Percentiles rank a stretch among this genome's conserved stretches.
phyloP scores from a whole-genome alignment of 2,329 filamentous ascomycete species.

The Diaporthe citri region DNA sequence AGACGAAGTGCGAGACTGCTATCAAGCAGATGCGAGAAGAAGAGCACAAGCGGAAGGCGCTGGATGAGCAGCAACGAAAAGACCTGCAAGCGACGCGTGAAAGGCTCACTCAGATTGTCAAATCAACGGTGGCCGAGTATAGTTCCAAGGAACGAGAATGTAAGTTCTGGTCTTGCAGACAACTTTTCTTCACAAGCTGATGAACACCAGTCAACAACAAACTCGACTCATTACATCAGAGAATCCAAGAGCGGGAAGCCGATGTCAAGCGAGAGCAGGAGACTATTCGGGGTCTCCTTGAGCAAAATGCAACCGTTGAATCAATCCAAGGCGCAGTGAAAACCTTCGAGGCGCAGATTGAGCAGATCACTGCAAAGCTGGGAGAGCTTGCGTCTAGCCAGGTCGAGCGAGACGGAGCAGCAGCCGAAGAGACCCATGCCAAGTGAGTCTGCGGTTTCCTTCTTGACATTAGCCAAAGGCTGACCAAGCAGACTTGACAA shows the following conservation, averaged over 20 bases:
- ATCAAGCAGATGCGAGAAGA: slow-evolving; percentile 52
- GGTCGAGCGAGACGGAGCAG: slow-evolving; percentile 38
- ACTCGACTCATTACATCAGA: slow-evolving; percentile 41
- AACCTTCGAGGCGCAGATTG: slow-evolving; percentile 25
- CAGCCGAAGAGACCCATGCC: slow-evolving; percentile 18
- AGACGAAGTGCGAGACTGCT: slow-evolving; percentile 50
- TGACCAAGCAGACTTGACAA: slow-evolving; percentile 35
- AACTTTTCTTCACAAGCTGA: slow-evolving; percentile 23
- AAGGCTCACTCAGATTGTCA: slow-evolving; percentile 46
- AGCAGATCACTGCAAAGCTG: slow-evolving; percentile 28
- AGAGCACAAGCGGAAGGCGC: slow-evolving; percentile 43
- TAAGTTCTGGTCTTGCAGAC: slow-evolving; percentile 31
- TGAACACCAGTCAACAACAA: slow-evolving; percentile 39
- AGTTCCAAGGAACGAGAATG: slow-evolving; percentile 29
- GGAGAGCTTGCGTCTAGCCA: slow-evolving; percentile 1
- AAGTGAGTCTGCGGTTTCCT: slow-evolving; percentile 23
- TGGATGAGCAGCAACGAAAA: slow-evolving; percentile 47
- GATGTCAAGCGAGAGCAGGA: slow-evolving; percentile 35
- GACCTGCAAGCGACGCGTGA: slow-evolving; percentile 50
- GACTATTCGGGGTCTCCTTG: slow-evolving; percentile 14
- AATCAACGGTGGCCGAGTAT: slow-evolving; percentile 34
- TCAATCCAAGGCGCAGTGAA: slow-evolving; percentile 23
- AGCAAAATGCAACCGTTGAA: slow-evolving; percentile 24
- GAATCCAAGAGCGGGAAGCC: slow-evolving; percentile 32
- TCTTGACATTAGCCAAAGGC: neutral